A percentile compares a stretch with the other conserved stretches of the same genome.
phyloP scores from a whole-genome alignment of 2,329 filamentous ascomycete genomes.

The Biscogniauxia mediterranea region DNA sequence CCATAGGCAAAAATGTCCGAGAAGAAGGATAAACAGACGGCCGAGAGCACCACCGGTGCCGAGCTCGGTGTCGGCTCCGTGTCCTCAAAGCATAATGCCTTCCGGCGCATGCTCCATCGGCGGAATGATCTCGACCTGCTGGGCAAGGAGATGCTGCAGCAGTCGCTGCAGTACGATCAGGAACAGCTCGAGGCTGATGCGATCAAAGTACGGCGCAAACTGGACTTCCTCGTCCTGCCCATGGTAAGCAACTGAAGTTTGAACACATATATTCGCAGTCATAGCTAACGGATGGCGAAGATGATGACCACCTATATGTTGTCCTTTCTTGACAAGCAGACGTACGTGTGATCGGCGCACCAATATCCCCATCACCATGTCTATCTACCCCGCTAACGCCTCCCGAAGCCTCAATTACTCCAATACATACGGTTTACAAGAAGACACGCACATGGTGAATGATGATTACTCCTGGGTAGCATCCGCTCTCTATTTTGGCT shows the following conservation, averaged over 20 bases:
- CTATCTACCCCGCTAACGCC: background rate
- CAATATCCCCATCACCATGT: background rate
- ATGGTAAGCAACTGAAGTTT: constrained; percentile 27
- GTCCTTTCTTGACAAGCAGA: constrained; percentile 35
- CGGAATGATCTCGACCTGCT: constrained; percentile 22
- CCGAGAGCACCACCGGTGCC: constrained; percentile 11
- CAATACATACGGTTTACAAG: constrained; percentile 42
- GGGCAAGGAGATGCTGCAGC: constrained; percentile 31
- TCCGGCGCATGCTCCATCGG: constrained; percentile 16
- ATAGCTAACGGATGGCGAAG: constrained; percentile 16
- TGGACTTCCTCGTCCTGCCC: constrained; percentile 37
- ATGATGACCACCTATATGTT: constrained; percentile 39
- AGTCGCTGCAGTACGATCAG: constrained; percentile 35
- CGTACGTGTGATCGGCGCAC: constrained; percentile 10
- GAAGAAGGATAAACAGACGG: constrained; percentile 8
- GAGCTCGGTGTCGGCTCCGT: constrained; percentile 13
- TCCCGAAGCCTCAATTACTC: constrained; percentile 33
- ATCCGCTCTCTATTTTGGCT: constrained; percentile 44
- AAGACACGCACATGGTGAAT: constrained; percentile 39
- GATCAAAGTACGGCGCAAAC: constrained; percentile 34
- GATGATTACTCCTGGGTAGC: constrained; percentile 45
- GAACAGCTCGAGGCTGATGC: constrained; percentile 33
- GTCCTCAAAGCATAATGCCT: constrained; percentile 18
- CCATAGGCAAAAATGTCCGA: constrained; percentile 16
- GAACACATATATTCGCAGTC: background rate